A percentile compares a stretch with the other conserved stretches of the same genome.
These are phyloP conservation scores for Penicillium steckii DNA, from an alignment of 495 filamentous ascomycete species.

Conservation along the genomic window DNA sequence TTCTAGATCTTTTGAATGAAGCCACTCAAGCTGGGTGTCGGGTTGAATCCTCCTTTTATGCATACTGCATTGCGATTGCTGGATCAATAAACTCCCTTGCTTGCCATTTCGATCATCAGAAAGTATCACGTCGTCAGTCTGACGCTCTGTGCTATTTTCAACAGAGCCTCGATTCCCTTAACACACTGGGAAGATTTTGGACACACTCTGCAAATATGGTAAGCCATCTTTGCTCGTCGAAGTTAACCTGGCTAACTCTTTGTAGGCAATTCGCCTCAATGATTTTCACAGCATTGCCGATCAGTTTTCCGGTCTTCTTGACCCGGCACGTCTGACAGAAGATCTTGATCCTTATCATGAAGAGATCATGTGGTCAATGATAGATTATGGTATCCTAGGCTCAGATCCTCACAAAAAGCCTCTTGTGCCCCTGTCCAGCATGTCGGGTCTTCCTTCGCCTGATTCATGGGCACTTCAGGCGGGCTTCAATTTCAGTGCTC, in stretches of 20 bases:
- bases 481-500: neutral
- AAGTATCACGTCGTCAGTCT: neutral
- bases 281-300: conserved; percentile 22
- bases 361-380: conserved; percentile 23
- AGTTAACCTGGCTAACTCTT: neutral
- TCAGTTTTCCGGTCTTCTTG: conserved; percentile 13
- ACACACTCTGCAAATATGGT: conserved; percentile 26
- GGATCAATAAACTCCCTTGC: conserved; percentile 18
- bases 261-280: conserved; percentile 18
- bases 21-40: conserved; percentile 14
- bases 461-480: conserved; percentile 10
- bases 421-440: neutral
- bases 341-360: conserved; percentile 16
- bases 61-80: conserved; percentile 20
- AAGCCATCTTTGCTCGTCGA: neutral
- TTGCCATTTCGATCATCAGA: conserved; percentile 10
- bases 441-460: conserved; percentile 13
- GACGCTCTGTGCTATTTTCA: conserved; percentile 15
- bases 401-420: conserved; percentile 9
- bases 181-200: conserved; percentile 19
- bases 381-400: conserved; percentile 23
- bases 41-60: conserved; percentile 22
- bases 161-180: conserved; percentile 13
- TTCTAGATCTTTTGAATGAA: conserved; percentile 19
- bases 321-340: conserved; percentile 14